These are phyloP conservation scores for Hordeum marinum DNA, from an alignment of 176 grass and related monocot species.

Conservation along the genomic window DNA sequence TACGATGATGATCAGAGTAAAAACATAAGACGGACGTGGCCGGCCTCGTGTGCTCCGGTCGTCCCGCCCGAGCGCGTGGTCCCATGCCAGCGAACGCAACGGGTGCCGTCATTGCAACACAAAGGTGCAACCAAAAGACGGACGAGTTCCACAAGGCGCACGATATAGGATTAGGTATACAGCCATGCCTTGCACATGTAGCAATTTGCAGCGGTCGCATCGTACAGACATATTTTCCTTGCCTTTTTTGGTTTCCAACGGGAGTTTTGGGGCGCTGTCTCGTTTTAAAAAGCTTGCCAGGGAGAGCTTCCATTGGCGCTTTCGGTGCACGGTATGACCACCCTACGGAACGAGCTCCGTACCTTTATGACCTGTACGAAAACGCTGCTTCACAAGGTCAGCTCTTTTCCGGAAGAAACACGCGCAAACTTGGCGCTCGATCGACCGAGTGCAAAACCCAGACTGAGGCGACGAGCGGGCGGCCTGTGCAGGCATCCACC, in stretches of 20 bases:
- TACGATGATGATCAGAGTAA: too few relatives aligned
- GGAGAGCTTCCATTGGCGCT: neutral
- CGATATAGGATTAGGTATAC: constrained; percentile 12
- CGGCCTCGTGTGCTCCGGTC: neutral
- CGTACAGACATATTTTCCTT: neutral
- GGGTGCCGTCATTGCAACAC: neutral
- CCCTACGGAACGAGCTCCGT: neutral
- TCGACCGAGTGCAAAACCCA: neutral
- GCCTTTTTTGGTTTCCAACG: neutral
- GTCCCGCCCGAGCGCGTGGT: constrained; percentile 3
- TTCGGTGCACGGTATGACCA: neutral
- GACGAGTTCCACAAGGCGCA: neutral
- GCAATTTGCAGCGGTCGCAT: neutral
- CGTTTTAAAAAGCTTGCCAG: neutral
- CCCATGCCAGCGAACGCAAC: neutral
- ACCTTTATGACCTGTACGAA: neutral
- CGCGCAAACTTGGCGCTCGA: neutral
- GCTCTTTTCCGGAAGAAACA: neutral
- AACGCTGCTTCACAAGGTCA: neutral
- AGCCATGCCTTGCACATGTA: neutral
- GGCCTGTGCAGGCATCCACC: neutral
- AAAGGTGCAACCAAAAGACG: neutral
- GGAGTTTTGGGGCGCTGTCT: neutral
- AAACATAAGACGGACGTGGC: too few relatives aligned
- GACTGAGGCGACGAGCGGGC: neutral